Base-by-base conservation (phyloP, 192 early-diverging fungal species). In the Coemansia aciculifera region DNA sequence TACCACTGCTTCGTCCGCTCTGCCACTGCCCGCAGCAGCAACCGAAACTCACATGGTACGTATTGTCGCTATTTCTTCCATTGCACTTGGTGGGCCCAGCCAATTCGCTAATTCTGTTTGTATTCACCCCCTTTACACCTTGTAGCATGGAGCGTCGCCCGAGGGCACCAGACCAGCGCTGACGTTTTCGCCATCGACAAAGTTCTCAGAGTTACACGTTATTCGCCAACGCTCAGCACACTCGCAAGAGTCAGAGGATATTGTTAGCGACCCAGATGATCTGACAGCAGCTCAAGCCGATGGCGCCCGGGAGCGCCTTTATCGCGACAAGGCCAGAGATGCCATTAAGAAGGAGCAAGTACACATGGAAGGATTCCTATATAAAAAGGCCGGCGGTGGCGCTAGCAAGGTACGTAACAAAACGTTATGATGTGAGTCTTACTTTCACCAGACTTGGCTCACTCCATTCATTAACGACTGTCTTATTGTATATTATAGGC, bases 271-370 rank as follows among this genome's bases (percentile, higher is more conserved):
- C 79, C 64, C 79, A 12, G 79, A 81, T 59, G 79, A 81, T 68
- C 60, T 70, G 39, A 34, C 59, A 5, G 27, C 69, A 19, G 40
- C 32, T 48, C 74, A 81, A 67, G 62, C 63, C n/a, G 79, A 81
- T 23, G 17, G 24, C 6, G 66, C 51, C 11, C 66, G 64, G 32
- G 72, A 74, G 59, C 64, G 64, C 9, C 38, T 80, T 24, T 62
- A 66, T 39, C 73, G 78, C 59, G 73, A 81, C 73, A 66, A 63
- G 65, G 78, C 70, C 3, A 69, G 73, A 40, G 68, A 69, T 38
- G 78, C 73, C 29, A 75, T 81, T 31, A 68, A 64, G 54, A 81
- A 81, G 67, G 78, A 81, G 64, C 64, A 81, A 71, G 78, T 74
- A 12, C 73, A 75, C 51, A 81, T 75, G 78, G 72, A 74, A 31